Evolutionary conservation across 768 basidiomycete species (phyloP).

Genomic region (Leccinum rimulosum): DNA sequence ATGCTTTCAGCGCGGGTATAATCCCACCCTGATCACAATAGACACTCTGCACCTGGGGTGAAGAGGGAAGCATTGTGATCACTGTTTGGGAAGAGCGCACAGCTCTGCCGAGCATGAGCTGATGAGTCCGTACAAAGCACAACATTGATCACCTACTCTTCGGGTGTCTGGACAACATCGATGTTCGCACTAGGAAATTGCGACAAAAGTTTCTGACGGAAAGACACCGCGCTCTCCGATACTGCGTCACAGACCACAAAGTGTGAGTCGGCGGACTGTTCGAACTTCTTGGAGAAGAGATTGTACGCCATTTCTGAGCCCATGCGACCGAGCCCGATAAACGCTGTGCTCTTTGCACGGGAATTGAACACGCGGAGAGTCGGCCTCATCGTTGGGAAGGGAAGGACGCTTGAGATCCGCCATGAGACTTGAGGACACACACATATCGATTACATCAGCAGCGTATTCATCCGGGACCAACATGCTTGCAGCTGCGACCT

Average conservation of each 20-base stretch:
- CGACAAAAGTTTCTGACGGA: constrained; percentile 51
- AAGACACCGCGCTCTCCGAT: constrained; percentile 53
- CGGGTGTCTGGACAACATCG: constrained; percentile 58
- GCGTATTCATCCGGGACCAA: not conserved
- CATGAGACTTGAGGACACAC: not conserved
- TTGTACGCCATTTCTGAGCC: constrained; percentile 86
- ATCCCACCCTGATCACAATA: constrained; percentile 64
- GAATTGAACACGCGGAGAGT: constrained; percentile 41
- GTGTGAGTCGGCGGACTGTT: constrained; percentile 46
- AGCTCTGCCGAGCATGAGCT: constrained; percentile 45
- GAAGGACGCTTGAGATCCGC: not conserved
- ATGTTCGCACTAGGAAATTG: constrained; percentile 62
- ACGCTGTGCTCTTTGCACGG: constrained; percentile 58
- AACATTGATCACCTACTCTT: constrained; percentile 54
- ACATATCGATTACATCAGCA: constrained; percentile 12
- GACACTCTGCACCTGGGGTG: constrained; percentile 79
- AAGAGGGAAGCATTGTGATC: constrained; percentile 91
- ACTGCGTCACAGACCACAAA: constrained; percentile 82
- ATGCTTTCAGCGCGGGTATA: constrained; percentile 54
- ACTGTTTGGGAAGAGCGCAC: constrained; percentile 61
- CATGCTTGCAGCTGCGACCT: constrained; percentile 82
- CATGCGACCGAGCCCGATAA: constrained; percentile 89
- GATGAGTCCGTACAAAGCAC: not conserved
- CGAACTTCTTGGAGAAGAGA: constrained; percentile 71
- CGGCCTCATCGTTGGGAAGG: constrained; percentile 44